Evolutionary conservation across 2,329 filamentous ascomycete genomes (phyloP).

Genomic region (Xylaria polymorpha): DNA sequence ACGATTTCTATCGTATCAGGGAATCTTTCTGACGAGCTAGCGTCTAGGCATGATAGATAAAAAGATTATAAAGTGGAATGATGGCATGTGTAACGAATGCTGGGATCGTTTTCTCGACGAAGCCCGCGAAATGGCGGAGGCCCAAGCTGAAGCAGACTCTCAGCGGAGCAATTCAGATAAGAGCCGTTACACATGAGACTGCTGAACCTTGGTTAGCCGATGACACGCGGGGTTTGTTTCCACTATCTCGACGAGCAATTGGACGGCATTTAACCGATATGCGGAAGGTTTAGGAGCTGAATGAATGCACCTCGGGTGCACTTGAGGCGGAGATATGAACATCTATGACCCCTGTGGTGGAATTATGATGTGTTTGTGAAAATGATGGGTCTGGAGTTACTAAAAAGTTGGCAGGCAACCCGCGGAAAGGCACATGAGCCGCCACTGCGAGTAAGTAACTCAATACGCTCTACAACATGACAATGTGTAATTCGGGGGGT

Average conservation of each 20-base stretch:
- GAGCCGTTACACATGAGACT: not conserved
- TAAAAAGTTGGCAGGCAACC: not conserved
- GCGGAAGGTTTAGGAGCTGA: not conserved
- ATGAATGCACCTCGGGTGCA: not conserved
- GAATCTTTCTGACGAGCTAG: slow-evolving; percentile 2
- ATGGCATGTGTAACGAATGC: slow-evolving; percentile 51
- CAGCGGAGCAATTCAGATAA: slow-evolving; percentile 2
- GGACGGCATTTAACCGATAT: not conserved
- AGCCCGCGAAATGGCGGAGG: slow-evolving; percentile 49
- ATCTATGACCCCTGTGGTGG: not conserved
- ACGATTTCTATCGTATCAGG: not conserved
- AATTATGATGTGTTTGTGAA: not conserved
- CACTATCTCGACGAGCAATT: not conserved
- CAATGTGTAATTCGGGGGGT: not conserved
- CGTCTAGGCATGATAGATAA: slow-evolving; percentile 43
- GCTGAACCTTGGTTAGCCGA: not conserved
- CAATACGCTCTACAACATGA: not conserved
- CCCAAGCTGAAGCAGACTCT: slow-evolving; percentile 36
- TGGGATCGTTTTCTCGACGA: slow-evolving; percentile 50
- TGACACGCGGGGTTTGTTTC: not conserved
- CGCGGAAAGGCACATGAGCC: not conserved
- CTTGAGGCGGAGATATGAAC: not conserved
- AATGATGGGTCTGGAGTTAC: not conserved
- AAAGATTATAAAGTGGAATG: slow-evolving; percentile 49
- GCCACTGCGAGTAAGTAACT: not conserved